Conservation (phyloP, 768 basidiomycete genomes). For the Boletus fagicola region DNA sequence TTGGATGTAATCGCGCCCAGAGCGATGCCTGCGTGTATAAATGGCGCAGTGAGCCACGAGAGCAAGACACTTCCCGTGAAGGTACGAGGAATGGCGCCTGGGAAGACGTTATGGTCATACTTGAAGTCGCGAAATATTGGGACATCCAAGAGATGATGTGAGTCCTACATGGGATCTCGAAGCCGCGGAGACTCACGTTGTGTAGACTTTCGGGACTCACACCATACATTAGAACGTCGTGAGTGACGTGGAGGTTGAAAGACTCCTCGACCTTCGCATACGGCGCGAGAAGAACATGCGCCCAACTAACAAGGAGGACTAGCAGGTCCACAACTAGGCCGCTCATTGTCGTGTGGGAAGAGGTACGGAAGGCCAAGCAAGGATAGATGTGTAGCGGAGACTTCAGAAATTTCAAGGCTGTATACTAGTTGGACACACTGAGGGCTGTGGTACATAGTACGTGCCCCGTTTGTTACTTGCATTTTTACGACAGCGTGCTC, state of each 20-base stretch:
- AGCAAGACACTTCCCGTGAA: conserved; percentile 78
- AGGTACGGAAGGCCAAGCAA: background rate
- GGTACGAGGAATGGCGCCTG: conserved; percentile 86
- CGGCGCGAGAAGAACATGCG: conserved; percentile 75
- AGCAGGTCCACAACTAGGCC: conserved; percentile 45
- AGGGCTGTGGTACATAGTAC: too few relatives aligned
- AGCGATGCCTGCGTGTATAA: conserved; percentile 41
- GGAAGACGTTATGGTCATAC: conserved; percentile 90
- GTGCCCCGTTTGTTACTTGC: too few relatives aligned
- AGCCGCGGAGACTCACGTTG: conserved; percentile 42
- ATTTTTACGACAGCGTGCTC: background rate
- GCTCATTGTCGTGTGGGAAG: conserved; percentile 7
- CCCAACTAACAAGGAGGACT: conserved; percentile 51
- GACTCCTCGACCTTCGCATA: conserved; percentile 98
- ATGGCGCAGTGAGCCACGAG: conserved; percentile 53
- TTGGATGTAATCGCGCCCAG: conserved; percentile 52
- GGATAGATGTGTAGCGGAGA: background rate
- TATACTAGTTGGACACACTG: too few relatives aligned
- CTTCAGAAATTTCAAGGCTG: background rate
- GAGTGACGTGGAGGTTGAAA: conserved; percentile 89
- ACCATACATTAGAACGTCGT: conserved; percentile 85
- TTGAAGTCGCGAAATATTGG: conserved; percentile 28
- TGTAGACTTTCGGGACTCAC: conserved; percentile 39
- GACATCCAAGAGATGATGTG: background rate
- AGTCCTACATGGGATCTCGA: conserved; percentile 6